A percentile compares a stretch with the other conserved stretches of the same genome.
Conservation (phyloP, 202 grass and related monocot species). For the Hordeum pubiflorum region DNA sequence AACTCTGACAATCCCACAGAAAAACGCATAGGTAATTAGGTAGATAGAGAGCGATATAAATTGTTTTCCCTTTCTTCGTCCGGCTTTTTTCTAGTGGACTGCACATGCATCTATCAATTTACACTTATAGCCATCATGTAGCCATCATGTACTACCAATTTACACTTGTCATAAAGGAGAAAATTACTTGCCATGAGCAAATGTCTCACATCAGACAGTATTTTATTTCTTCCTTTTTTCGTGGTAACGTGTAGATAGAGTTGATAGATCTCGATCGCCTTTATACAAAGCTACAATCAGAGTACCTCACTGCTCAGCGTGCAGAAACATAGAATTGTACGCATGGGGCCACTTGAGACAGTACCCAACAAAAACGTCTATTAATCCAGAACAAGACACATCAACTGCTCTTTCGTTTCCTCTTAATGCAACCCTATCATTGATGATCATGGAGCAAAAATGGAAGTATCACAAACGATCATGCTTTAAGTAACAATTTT, state of each 20-base stretch:
- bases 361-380: background rate
- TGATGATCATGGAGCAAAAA: background rate
- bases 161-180: background rate
- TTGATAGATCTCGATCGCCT: background rate
- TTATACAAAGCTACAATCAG: background rate
- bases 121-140: background rate
- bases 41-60: background rate
- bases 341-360: background rate
- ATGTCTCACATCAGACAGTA: background rate
- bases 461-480: background rate
- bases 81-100: background rate
- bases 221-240: background rate
- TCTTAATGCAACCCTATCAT: background rate
- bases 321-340: background rate
- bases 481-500: background rate
- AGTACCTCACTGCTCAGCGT: background rate
- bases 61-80: background rate
- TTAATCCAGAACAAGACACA: background rate
- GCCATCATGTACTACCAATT: background rate
- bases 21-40: background rate
- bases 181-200: background rate
- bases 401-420: background rate
- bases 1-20: background rate
- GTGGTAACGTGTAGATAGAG: background rate
- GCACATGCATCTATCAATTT: background rate